Conservation (phyloP, 345 rosid genomes). For the Hevea brasiliensis region DNA sequence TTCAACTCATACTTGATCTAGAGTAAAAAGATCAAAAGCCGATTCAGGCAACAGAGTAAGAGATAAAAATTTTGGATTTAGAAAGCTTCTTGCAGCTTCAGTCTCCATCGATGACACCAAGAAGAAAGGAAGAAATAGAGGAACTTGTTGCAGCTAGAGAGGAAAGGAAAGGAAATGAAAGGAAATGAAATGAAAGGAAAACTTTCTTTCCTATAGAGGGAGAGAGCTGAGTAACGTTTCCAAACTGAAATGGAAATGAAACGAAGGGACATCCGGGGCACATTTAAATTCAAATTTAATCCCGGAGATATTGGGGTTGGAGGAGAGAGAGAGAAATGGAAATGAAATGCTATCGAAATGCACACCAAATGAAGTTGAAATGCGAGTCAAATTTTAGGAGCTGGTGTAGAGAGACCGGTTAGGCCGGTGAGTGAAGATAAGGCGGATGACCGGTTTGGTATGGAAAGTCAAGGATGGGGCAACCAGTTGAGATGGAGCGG, state of each 20-base stretch:
- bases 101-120: not conserved
- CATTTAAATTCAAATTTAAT: not conserved
- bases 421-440: not conserved
- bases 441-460: conserved; percentile 5
- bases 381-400: conserved; percentile 29
- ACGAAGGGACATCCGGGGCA: not conserved
- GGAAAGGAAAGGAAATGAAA: not conserved
- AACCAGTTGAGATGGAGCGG: conserved; percentile 5
- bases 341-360: conserved; percentile 31
- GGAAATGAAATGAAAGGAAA: no score
- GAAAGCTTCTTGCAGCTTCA: not conserved
- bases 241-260: conserved; percentile 21
- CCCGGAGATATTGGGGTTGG: not conserved
- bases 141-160: not conserved
- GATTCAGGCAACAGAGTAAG: not conserved
- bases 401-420: no score
- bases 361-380: conserved; percentile 32
- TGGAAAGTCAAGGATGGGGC: conserved; percentile 7
- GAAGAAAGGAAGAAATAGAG: not conserved
- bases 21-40: not conserved
- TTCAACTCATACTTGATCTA: conserved; percentile 1
- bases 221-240: conserved; percentile 5
- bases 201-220: no score
- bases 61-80: not conserved
- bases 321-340: not conserved